These are phyloP conservation scores for Thelonectria rubi DNA, from an alignment of 2,329 filamentous ascomycete species.

Conservation along the genomic window DNA sequence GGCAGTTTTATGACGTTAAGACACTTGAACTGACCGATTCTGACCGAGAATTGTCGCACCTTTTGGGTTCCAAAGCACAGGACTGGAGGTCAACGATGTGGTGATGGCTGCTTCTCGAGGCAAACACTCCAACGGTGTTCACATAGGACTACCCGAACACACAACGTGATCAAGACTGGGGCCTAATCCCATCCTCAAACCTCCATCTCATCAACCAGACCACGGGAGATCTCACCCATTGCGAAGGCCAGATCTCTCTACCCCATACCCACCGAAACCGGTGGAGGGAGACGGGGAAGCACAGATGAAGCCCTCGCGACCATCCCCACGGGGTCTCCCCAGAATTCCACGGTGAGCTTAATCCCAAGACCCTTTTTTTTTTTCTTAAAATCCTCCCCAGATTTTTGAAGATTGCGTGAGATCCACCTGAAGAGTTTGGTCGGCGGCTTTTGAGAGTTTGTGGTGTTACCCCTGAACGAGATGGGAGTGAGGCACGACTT, in stretches of 20 bases:
- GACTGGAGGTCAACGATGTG: not conserved
- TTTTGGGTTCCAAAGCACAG: not conserved
- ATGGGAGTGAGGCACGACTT: not conserved
- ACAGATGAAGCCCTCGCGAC: slow-evolving; percentile 16
- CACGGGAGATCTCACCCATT: slow-evolving; percentile 23
- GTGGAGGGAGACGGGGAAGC: slow-evolving; percentile 7
- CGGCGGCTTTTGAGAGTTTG: not conserved
- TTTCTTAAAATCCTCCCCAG: not conserved
- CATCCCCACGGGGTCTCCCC: slow-evolving; percentile 33
- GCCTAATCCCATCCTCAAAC: not conserved
- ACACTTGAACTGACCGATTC: not conserved
- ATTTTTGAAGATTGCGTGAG: not conserved
- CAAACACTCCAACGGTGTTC: not conserved
- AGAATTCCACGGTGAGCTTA: slow-evolving; percentile 7
- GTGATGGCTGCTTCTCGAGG: not conserved
- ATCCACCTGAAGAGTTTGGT: not conserved
- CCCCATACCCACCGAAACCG: slow-evolving; percentile 24
- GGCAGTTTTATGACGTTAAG: not conserved
- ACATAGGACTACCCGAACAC: not conserved
- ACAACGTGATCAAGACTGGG: not conserved
- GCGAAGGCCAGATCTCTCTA: slow-evolving; percentile 8
- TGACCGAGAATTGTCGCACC: no score
- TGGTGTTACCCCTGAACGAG: not conserved
- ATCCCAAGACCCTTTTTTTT: slow-evolving; percentile 1
- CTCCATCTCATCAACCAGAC: not conserved